These are phyloP conservation scores for Podaxis rugospora DNA, from an alignment of 768 basidiomycete species.

Conservation along the genomic window DNA sequence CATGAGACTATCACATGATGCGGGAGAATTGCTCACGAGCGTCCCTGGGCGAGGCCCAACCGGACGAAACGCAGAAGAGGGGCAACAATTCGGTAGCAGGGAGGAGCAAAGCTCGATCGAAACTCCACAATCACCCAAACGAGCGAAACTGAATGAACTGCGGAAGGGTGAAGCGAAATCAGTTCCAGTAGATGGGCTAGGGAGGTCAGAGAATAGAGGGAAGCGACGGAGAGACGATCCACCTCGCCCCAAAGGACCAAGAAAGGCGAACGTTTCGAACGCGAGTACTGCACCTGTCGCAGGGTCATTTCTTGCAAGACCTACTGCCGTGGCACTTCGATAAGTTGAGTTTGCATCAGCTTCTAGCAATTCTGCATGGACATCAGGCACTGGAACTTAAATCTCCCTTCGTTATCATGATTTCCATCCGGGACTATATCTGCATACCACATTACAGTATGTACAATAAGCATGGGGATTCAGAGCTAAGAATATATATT, in stretches of 20 bases:
- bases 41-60: background rate
- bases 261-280: background rate
- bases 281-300: background rate
- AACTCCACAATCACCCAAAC: background rate
- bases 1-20: background rate
- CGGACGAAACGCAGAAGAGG: background rate
- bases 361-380: background rate
- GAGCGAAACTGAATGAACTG: background rate
- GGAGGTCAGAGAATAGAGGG: background rate
- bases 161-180: background rate
- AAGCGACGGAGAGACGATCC: background rate
- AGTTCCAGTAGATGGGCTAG: background rate
- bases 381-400: background rate
- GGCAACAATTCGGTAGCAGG: background rate
- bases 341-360: background rate
- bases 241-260: slow-evolving; percentile 7
- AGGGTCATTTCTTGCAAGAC: background rate
- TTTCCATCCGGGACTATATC: background rate
- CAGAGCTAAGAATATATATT: background rate
- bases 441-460: background rate
- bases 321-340: background rate
- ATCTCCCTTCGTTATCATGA: background rate
- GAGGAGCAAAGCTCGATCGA: too few species aligned
- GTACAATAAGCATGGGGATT: background rate
- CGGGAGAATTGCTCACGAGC: background rate